Conservation (phyloP, 495 filamentous ascomycete genomes). For the Talaromyces borbonicus region DNA sequence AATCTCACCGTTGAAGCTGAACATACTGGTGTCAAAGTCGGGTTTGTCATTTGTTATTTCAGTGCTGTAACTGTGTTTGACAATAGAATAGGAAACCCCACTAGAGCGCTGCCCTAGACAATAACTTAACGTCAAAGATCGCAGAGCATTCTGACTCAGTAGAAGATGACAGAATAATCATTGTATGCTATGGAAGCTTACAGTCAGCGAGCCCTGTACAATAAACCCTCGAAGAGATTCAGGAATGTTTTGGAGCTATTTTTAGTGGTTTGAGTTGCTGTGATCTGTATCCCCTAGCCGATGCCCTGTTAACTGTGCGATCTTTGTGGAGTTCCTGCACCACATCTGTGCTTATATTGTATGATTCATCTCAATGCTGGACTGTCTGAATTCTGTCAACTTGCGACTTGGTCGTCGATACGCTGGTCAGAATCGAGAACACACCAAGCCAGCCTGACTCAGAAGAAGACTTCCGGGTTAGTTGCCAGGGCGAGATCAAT, state of each 20-base stretch:
- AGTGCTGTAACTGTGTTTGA: constrained; percentile 4
- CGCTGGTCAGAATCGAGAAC: constrained; percentile 1
- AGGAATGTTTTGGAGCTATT: neutral
- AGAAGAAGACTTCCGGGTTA: constrained; percentile 5
- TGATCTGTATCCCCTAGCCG: neutral
- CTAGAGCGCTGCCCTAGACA: neutral
- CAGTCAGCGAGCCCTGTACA: neutral
- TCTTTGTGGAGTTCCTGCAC: constrained; percentile 5
- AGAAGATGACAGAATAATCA: neutral
- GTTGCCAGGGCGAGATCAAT: constrained; percentile 8
- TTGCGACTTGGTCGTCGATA: constrained; percentile 6
- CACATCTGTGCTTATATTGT: constrained; percentile 2
- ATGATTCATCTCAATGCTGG: constrained; percentile 7
- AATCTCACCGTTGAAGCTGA: constrained; percentile 9
- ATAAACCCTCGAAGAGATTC: neutral
- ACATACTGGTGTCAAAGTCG: neutral
- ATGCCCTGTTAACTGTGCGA: neutral
- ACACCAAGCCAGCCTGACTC: neutral
- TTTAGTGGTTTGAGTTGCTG: neutral
- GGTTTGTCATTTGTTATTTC: constrained; percentile 3
- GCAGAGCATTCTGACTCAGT: neutral
- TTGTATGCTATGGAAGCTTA: no score
- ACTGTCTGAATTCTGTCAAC: constrained; percentile 2
- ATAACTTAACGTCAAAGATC: neutral
- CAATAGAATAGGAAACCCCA: constrained; percentile 2